phyloP scores from a whole-genome alignment of 2,329 filamentous ascomycete species.

The Pseudopyricularia cyperi region DNA sequence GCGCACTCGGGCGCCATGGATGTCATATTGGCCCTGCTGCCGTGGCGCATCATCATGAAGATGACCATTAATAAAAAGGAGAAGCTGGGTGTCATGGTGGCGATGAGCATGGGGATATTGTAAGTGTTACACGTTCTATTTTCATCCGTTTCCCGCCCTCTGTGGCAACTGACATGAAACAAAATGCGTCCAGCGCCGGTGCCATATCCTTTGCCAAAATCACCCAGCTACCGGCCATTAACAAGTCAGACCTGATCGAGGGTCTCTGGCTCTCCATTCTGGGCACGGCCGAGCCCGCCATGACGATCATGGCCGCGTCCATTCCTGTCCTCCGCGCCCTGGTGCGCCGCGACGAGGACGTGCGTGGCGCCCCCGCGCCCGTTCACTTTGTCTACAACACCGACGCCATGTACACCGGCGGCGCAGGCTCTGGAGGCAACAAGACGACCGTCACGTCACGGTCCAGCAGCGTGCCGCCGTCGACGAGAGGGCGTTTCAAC shows the following conservation, averaged over 20 bases:
- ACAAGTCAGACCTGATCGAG: not conserved
- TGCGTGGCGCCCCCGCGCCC: not conserved
- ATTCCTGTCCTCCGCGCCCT: conserved; percentile 7
- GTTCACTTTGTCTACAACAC: not conserved
- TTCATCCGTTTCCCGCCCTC: not conserved
- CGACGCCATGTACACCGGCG: not conserved
- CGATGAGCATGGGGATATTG: conserved; percentile 30
- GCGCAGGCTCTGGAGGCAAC: not conserved
- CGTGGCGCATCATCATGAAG: conserved; percentile 26
- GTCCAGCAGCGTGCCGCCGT: not conserved
- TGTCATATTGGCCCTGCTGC: conserved; percentile 24
- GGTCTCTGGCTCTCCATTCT: conserved; percentile 6
- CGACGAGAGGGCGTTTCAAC: not conserved
- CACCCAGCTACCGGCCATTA: conserved; percentile 3
- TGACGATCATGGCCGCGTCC: conserved; percentile 8
- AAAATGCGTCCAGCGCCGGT: not conserved
- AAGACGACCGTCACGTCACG: not conserved
- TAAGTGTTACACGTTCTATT: conserved; percentile 9
- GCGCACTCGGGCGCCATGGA: conserved; percentile 23
- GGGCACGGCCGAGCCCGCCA: conserved; percentile 6
- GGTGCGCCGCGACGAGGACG: not conserved
- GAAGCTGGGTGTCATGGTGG: conserved; percentile 24
- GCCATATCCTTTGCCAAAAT: conserved; percentile 4
- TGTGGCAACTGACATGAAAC: not conserved
- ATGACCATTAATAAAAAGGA: conserved; percentile 25